Evolutionary conservation across 805 yeast species (phyloP).

Genomic region (Cyberlindnera suaveolens): DNA sequence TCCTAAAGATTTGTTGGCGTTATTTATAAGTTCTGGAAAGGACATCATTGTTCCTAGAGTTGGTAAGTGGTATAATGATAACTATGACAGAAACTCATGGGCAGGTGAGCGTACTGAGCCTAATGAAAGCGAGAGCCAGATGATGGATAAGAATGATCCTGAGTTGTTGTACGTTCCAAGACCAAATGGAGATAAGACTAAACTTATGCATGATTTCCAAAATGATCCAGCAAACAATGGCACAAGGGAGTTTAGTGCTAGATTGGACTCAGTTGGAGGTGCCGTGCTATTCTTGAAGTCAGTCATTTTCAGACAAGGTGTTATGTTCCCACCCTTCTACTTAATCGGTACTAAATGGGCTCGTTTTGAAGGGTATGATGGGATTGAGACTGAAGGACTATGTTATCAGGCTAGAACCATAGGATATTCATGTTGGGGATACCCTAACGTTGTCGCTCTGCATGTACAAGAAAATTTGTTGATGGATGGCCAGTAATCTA

Average conservation of each 20-base stretch:
- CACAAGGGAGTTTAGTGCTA: constrained; percentile 6
- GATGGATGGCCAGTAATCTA: too few relatives aligned
- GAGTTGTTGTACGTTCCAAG: constrained; percentile 13
- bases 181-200: constrained; percentile 8
- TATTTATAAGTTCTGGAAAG: constrained; percentile 19
- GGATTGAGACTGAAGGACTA: constrained; percentile 48
- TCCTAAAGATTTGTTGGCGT: constrained; percentile 21
- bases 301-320: constrained; percentile 38
- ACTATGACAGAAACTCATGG: constrained; percentile 32
- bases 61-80: constrained; percentile 18
- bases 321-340: constrained; percentile 39
- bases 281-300: constrained; percentile 41
- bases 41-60: constrained; percentile 27
- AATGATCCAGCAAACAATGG: constrained; percentile 15
- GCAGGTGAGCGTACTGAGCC: constrained; percentile 26
- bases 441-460: constrained; percentile 33
- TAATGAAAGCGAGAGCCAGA: constrained; percentile 11
- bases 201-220: constrained; percentile 22
- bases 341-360: constrained; percentile 41
- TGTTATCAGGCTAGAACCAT: constrained; percentile 40
- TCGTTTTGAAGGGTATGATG: constrained; percentile 44
- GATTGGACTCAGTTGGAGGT: constrained; percentile 44
- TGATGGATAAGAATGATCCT: constrained; percentile 9
- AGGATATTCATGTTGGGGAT: constrained; percentile 43
- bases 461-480: constrained; percentile 4